phyloP scores from a whole-genome alignment of 2,329 filamentous ascomycete species.

The Monilinia polystroma region DNA sequence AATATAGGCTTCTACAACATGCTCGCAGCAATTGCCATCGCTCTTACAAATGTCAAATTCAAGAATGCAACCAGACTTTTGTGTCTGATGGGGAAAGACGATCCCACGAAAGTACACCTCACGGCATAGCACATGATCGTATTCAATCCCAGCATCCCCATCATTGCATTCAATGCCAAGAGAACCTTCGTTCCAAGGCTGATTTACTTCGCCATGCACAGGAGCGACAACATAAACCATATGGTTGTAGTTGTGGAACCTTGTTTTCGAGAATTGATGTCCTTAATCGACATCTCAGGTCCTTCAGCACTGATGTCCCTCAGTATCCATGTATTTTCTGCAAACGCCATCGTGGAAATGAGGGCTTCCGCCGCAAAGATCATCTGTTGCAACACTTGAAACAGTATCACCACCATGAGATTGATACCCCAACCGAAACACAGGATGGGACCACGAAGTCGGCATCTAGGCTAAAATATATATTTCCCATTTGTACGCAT shows the following conservation, averaged over 20 bases:
- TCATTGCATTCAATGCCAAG: constrained; percentile 26
- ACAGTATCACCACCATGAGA: too few species aligned
- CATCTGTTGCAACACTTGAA: too few species aligned
- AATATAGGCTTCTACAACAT: not conserved
- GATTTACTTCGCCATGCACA: constrained; percentile 27
- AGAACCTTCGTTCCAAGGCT: constrained; percentile 12
- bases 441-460: too few species aligned
- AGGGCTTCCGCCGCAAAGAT: too few species aligned
- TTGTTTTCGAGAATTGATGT: too few species aligned
- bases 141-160: constrained; percentile 2
- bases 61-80: constrained; percentile 24
- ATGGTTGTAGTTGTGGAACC: constrained; percentile 33
- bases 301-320: too few species aligned
- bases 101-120: constrained; percentile 22
- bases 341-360: too few species aligned
- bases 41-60: not conserved
- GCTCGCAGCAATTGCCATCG: not conserved
- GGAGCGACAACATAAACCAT: constrained; percentile 26
- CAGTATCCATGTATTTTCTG: too few species aligned
- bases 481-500: too few species aligned
- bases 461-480: too few species aligned
- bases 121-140: constrained; percentile 22
- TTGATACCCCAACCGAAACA: too few species aligned
- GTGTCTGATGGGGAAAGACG: constrained; percentile 11
- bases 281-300: too few species aligned